Evolutionary conservation across 176 grass and related monocot genomes (phyloP), one percentile per base, ranked within the genome.

Genomic region (Stipa capillata): DNA sequence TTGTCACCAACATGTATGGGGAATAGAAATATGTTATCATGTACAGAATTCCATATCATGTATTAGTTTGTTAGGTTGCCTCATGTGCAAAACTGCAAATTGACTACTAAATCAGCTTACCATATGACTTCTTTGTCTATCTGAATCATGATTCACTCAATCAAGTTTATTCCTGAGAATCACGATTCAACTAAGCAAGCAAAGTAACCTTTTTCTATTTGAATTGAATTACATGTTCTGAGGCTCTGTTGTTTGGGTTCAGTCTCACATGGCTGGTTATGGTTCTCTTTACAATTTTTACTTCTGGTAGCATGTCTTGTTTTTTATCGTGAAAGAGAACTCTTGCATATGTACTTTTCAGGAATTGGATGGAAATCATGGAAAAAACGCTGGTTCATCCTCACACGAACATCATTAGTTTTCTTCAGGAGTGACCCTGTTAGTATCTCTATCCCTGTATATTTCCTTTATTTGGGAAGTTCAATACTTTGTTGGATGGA

Each of bases 281-380:
- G 37, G 17, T 42, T 33, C n/a, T 69, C 41, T 23, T 21, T 67
- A 20, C 17, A 69, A 23, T 60, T 70, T 41, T 63, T n/a, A 25
- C 35, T 57, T 80, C 14, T 48, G 25, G 45, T 52, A 42, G 32
- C 55, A 28, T 3, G 11, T 59, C n/a, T 10, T 76, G 2, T 63
- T 88, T 25, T 58, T 51, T 39, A 27, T 28, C 21, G 48, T 17
- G 60, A 36, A 79, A 83, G 18, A 75, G 20, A 71, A 60, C 66
- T 48, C 36, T 43, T 88, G 51, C 20, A 51, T 51, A 33, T 81
- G 14, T 80, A 50, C 34, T 81, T 85, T 86, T 62, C 82, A 99
- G 97, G 92, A 82, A 93, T 99, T 47, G 97, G 97, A 61, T 99
- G 97, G 97, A 99, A 99, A 91, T 99, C 97, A 86, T 99, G 97